Evolutionary conservation across 2,329 filamentous ascomycete species (phyloP), one percentile per base, ranked within the genome.

Genomic region (Sporothrix variecibatus): DNA sequence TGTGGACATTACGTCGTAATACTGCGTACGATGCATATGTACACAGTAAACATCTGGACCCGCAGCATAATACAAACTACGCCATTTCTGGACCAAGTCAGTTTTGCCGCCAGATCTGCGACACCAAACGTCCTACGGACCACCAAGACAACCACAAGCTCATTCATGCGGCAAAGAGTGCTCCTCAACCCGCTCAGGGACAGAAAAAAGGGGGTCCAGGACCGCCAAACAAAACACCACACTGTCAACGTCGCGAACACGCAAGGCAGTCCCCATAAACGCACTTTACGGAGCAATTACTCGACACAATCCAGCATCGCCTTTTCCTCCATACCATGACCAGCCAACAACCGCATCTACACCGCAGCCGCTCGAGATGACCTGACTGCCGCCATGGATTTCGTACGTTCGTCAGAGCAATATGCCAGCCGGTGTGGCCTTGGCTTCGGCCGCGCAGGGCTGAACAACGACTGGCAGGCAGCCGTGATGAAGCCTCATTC

Each of bases 361-460:
- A 56, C 56, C n/a, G 23, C 71, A 20, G 38, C 26, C 34, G 17
- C 26, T 76, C 77, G 87, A 83, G 79, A 88, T 87, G 86, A 82
- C 81, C 82, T 81, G 81, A 80, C 80, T 78, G 81, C 81, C 82
- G 82, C 80, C 80, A 89, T 89, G 87, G 87, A 89, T 82, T 89
- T 89, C 84, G 87, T 89, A 77, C 83, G 87, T 81, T 34, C 17
- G 43, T 65, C 20, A n/a, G 53, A 34, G 15, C 46, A n/a, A 20
- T 6, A 12, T 46, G 11, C 62, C 12, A 67, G 6, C 40, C 26
- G 58, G 12, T 49, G 4, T 5, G 43, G 43, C 28, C 20, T 34
- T 34, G 56, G 28, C 28, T 62, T 43, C 12, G 40, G 43, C 15
- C 43, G 15, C 43, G 43, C 43, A 11, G 43, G 15, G 43, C 26